Conservation (phyloP, 169 alveolate species). For the Plasmodium coatneyi region DNA sequence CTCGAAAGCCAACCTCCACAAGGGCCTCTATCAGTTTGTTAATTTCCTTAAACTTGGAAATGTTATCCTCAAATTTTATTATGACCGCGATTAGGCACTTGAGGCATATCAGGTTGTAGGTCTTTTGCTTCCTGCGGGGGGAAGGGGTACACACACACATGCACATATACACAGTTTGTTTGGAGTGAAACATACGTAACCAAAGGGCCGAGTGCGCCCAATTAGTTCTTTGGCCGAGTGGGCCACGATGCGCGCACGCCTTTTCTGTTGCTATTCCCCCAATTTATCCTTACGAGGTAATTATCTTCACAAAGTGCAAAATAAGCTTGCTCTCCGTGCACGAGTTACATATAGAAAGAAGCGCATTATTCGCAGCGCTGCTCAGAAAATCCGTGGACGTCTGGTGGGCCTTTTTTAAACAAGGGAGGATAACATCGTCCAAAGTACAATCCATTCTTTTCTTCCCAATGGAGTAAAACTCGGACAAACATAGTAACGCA, state of each 20-base stretch:
- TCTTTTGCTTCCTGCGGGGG: slow-evolving; percentile 47
- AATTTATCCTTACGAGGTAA: slow-evolving; percentile 44
- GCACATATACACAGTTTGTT: background rate
- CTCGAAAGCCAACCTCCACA: slow-evolving; percentile 31
- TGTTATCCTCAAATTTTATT: slow-evolving; percentile 63
- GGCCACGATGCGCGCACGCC: background rate
- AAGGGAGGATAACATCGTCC: slow-evolving; percentile 62
- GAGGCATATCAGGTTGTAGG: slow-evolving; percentile 65
- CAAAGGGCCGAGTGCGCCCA: background rate
- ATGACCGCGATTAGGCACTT: slow-evolving; percentile 65
- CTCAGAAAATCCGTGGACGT: slow-evolving; percentile 68
- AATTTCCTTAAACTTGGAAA: slow-evolving; percentile 56
- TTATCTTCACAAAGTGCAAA: slow-evolving; percentile 41
- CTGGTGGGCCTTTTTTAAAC: slow-evolving; percentile 72
- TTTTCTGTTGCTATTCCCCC: background rate
- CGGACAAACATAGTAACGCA: slow-evolving; percentile 69
- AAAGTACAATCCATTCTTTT: slow-evolving; percentile 65
- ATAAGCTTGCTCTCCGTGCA: slow-evolving; percentile 71
- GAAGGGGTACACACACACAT: background rate
- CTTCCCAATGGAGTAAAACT: slow-evolving; percentile 61
- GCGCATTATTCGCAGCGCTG: slow-evolving; percentile 69
- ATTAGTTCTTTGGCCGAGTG: background rate
- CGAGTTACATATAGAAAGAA: slow-evolving; percentile 56
- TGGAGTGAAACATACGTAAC: background rate
- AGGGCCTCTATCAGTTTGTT: slow-evolving; percentile 54